Evolutionary conservation across 768 basidiomycete genomes (phyloP), one percentile per base, ranked within the genome.

Genomic region (Amanita jacksonii): DNA sequence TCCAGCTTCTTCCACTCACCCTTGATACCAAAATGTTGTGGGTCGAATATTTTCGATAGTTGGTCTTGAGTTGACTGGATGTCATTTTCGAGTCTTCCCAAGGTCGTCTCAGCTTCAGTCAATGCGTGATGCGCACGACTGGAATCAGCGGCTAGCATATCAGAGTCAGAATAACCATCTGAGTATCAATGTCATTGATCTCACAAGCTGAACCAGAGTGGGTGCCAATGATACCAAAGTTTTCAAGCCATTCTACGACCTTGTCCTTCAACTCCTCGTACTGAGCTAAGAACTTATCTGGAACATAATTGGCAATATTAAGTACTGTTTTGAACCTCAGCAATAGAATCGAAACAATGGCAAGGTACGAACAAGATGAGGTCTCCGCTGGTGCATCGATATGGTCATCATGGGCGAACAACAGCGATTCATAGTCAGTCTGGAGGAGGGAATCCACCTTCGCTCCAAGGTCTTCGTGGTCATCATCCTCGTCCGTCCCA

Each of bases 1-100:
- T 93, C 85, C 5, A 99, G 74, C 65, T 94, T 96, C 72, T 94
- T 94, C 90, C 90, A 99, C 64, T 96, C 89, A 39, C 89, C 94
- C 20, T 87, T 70, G 1, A 65, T 58, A 15, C 92, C 92, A 52
- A 84, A 96, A 27, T 73, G 74, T 15, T 77, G 59, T 9, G 63
- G 46, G 47, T 79, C 66, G 54, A 81, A 87, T 18, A 98, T 68
- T 46, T 84, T 77, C 1, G 59, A 61, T 8, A 89, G 58, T 32
- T 85, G 81, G 18, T 70, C 61, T 42, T 73, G 67, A 0, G 79
- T 75, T 6, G 69, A 64, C 20, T 73, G 63, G 43, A 75, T 69
- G 19, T 83, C 75, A 18, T 70, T 65, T 37, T 72, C 68, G 5
- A 76, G 60, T 8, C 63, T 54, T 38, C 71, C 68, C 13, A 90